Percentiles rank a stretch among this genome's conserved stretches.
phyloP scores from a whole-genome alignment of 805 yeast genomes.

The Sungouiozyma intestinalis region DNA sequence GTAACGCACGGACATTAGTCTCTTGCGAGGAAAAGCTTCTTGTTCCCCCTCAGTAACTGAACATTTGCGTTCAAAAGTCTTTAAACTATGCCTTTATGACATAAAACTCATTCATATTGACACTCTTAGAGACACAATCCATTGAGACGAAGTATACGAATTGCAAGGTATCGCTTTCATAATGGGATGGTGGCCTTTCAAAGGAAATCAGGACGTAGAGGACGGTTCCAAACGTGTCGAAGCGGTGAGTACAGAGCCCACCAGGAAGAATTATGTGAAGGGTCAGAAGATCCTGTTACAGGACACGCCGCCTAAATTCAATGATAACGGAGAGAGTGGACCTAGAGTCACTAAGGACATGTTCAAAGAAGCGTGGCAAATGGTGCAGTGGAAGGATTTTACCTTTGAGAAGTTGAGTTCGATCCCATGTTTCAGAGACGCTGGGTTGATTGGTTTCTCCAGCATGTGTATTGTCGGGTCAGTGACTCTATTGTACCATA shows the following conservation, averaged over 20 bases:
- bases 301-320: slow-evolving; percentile 34
- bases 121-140: no score
- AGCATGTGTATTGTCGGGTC: slow-evolving; percentile 47
- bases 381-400: slow-evolving; percentile 43
- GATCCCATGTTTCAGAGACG: slow-evolving; percentile 74
- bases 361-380: slow-evolving; percentile 32
- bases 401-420: slow-evolving; percentile 37
- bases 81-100: no score
- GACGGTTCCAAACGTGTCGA: not conserved
- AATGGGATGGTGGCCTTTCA: slow-evolving; percentile 5
- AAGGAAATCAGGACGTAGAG: no score
- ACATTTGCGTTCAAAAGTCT: no score
- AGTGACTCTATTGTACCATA: slow-evolving; percentile 57
- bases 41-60: no score
- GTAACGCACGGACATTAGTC: no score
- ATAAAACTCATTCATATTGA: no score
- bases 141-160: no score
- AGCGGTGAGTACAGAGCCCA: not conserved
- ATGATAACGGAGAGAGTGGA: slow-evolving; percentile 15
- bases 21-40: no score
- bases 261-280: slow-evolving; percentile 18
- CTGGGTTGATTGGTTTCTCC: slow-evolving; percentile 58
- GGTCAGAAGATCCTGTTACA: slow-evolving; percentile 31
- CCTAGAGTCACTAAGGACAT: slow-evolving; percentile 18
- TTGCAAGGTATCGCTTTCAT: no score